Percentiles rank a stretch among this genome's conserved stretches.
phyloP scores from a whole-genome alignment of 2,329 filamentous ascomycete species.

The Apiospora aurea region DNA sequence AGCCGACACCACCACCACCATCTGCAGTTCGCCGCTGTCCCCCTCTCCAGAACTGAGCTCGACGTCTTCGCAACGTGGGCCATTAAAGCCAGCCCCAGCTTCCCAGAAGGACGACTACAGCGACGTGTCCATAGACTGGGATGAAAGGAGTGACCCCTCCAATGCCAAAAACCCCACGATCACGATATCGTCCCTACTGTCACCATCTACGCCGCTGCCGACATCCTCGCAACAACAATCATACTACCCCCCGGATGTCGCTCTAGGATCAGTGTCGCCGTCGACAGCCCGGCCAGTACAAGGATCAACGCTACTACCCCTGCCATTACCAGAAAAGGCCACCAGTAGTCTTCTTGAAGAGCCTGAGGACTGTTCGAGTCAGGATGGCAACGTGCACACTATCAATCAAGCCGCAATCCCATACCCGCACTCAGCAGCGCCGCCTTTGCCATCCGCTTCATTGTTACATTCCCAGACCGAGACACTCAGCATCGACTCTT shows the following conservation, averaged over 20 bases:
- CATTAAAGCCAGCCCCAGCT: not conserved
- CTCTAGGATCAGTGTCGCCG: too few relatives aligned
- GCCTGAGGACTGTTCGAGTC: not conserved
- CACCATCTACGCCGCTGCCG: not conserved
- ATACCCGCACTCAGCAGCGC: not conserved
- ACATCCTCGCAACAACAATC: not conserved
- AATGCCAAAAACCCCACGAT: not conserved
- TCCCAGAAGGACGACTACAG: not conserved
- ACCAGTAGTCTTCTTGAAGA: not conserved
- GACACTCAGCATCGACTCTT: not conserved
- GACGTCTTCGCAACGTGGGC: not conserved
- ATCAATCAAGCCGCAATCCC: not conserved
- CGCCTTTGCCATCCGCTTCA: not conserved
- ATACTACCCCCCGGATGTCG: too few relatives aligned
- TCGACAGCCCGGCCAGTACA: too few relatives aligned
- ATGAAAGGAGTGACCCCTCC: not conserved
- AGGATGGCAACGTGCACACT: not conserved
- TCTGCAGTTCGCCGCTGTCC: not conserved
- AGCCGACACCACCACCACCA: not conserved
- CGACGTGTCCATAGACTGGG: not conserved
- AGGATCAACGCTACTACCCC: not conserved
- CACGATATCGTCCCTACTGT: not conserved
- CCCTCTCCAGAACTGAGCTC: not conserved
- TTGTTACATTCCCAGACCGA: not conserved
- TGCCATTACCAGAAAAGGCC: not conserved